Evolutionary conservation across 768 basidiomycete species (phyloP), one percentile per base, ranked within the genome.

Genomic region (Leccinum longicurvipes): DNA sequence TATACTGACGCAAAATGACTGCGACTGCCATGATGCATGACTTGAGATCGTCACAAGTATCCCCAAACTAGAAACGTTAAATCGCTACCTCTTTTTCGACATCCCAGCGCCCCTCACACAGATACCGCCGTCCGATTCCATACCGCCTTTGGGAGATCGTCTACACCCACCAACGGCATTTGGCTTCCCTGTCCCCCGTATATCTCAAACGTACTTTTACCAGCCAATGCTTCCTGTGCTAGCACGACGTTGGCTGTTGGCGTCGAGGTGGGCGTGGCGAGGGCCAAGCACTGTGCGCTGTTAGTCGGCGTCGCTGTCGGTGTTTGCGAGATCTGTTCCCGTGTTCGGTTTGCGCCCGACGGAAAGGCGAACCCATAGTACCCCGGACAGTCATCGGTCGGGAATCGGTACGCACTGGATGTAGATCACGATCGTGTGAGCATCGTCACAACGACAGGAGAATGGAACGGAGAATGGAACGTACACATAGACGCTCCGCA

Each of bases 321-420:
- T 15, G 29, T 68, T 44, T 71, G 71, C 21, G 60, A 60, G n/a
- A 71, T 65, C 34, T 72, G 67, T 5, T 58, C 29, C 3, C 54
- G 58, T 12, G 69, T 70, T 34, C 69, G 60, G 29, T 69, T 71
- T 0, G 71, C 55, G 0, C 67, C 67, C 3, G 61, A 49, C 2
- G 61, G 67, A 34, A 72, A 71, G 6, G 71, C 70, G 27, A 71
- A 71, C 28, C 69, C 69, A 14, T 72, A 71, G 42, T 69, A 69
- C 6, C 61, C 70, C 3, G 69, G 69, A 45, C 69, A 72, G 29
- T 49, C 31, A 4, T 45, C 67, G 4, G 65, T 71, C 6, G 67
- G 69, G 51, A 71, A 72, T 27, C 71, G 69, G 52, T 71, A 72
- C 14, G 70, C 71, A 4, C 70, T 71, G 28, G 3, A 3, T 32